phyloP scores from a whole-genome alignment of 768 basidiomycete species.

The Pulveroboletus sp. region DNA sequence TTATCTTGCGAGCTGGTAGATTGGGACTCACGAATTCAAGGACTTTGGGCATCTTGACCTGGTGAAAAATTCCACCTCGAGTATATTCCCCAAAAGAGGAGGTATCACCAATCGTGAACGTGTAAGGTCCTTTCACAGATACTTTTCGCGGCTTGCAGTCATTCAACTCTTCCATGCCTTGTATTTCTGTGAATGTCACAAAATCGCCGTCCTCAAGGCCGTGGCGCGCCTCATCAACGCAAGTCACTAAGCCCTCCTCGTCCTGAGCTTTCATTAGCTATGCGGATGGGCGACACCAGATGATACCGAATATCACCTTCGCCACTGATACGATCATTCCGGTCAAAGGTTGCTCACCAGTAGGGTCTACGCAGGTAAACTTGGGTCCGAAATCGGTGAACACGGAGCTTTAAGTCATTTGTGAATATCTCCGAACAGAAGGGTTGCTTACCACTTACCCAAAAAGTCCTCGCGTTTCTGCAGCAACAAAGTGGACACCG shows the following conservation, averaged over 20 bases:
- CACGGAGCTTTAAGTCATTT: conserved; percentile 55
- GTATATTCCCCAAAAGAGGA: conserved; percentile 73
- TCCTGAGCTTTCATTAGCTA: conserved; percentile 44
- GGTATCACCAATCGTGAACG: conserved; percentile 94
- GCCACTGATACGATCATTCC: conserved; percentile 97
- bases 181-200: conserved; percentile 93
- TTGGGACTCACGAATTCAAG: conserved; percentile 77
- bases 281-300: not conserved
- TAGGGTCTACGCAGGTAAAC: conserved; percentile 96
- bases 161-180: conserved; percentile 92
- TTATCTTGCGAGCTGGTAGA: not conserved
- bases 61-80: conserved; percentile 91
- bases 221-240: conserved; percentile 94
- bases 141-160: conserved; percentile 90
- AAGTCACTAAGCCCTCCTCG: conserved; percentile 90
- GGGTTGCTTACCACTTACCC: conserved; percentile 54
- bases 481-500: conserved; percentile 86
- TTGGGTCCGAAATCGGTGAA: conserved; percentile 97
- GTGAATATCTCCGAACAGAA: not conserved
- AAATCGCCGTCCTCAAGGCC: conserved; percentile 99
- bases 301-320: conserved; percentile 47
- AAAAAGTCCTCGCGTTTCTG: conserved; percentile 91
- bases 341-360: conserved; percentile 89
- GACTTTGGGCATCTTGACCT: conserved; percentile 99
- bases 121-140: conserved; percentile 94